Evolutionary conservation across 2,329 filamentous ascomycete species (phyloP).

Genomic region (Catunica adiposa): DNA sequence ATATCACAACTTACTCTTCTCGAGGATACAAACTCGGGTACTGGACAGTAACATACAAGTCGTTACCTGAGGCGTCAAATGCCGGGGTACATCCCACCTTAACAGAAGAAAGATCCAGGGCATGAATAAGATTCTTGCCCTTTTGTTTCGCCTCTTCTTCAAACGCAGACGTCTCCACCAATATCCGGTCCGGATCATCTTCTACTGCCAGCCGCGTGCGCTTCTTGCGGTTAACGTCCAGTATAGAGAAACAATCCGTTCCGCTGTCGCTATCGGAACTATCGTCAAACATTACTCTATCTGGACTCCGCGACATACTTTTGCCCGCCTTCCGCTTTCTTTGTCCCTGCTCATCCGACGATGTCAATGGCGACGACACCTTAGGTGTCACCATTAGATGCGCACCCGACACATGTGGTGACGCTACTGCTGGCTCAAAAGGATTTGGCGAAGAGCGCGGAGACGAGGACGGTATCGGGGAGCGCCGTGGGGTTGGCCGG

Average conservation of each 20-base stretch:
- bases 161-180: slow-evolving; percentile 7
- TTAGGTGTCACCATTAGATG: slow-evolving; percentile 2
- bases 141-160: slow-evolving; percentile 19
- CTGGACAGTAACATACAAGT: slow-evolving; percentile 52
- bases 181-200: slow-evolving; percentile 8
- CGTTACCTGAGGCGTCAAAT: slow-evolving; percentile 32
- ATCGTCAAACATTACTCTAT: slow-evolving; percentile 33
- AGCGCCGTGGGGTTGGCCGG: slow-evolving; percentile 9
- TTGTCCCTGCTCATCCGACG: slow-evolving; percentile 7
- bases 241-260: slow-evolving; percentile 30
- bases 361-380: slow-evolving; percentile 9
- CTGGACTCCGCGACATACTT: slow-evolving; percentile 27
- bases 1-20: slow-evolving; percentile 43
- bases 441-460: slow-evolving; percentile 13
- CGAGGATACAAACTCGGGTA: slow-evolving; percentile 61
- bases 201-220: slow-evolving; percentile 15
- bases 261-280: slow-evolving; percentile 36
- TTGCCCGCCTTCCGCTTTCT: slow-evolving; percentile 33
- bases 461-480: slow-evolving; percentile 8
- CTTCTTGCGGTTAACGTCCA: slow-evolving; percentile 31
- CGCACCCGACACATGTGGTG: slow-evolving; percentile 2
- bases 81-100: slow-evolving; percentile 34
- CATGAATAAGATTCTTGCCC: slow-evolving; percentile 37
- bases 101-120: slow-evolving; percentile 37
- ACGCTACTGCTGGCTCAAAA: slow-evolving; percentile 6